These are phyloP conservation scores for Helicostylum pulchrum DNA, from an alignment of 192 early-diverging fungal genomes.

Conservation along the genomic window DNA sequence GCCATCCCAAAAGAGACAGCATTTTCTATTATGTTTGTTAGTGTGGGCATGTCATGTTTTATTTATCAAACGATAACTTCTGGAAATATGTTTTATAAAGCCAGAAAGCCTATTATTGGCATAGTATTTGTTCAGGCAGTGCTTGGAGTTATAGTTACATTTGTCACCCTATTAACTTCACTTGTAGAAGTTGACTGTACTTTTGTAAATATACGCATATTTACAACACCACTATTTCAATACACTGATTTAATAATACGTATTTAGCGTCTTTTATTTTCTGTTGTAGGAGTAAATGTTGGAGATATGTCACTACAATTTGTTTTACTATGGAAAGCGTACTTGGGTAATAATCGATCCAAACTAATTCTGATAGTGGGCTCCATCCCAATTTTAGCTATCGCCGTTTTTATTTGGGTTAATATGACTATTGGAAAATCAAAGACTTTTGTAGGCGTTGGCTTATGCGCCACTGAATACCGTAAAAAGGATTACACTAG, in stretches of 20 bases:
- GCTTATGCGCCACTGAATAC: slow-evolving; percentile 26
- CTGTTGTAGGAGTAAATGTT: slow-evolving; percentile 32
- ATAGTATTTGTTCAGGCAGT: slow-evolving; percentile 25
- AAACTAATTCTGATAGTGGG: slow-evolving; percentile 22
- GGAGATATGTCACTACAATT: slow-evolving; percentile 25
- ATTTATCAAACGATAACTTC: slow-evolving; percentile 24
- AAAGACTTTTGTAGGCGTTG: background rate
- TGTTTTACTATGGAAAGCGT: slow-evolving; percentile 35
- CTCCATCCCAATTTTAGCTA: slow-evolving; percentile 17
- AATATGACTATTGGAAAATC: slow-evolving; percentile 29
- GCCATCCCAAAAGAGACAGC: background rate
- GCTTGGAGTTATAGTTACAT: slow-evolving; percentile 19
- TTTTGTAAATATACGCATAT: slow-evolving; percentile 25
- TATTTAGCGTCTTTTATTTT: slow-evolving; percentile 26
- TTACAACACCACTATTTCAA: background rate
- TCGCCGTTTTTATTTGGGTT: slow-evolving; percentile 19
- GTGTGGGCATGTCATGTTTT: slow-evolving; percentile 28
- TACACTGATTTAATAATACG: background rate
- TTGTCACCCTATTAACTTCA: slow-evolving; percentile 29
- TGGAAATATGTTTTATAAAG: slow-evolving; percentile 15
- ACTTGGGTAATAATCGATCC: slow-evolving; percentile 30
- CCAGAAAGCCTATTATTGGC: slow-evolving; percentile 23
- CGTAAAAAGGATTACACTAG: slow-evolving; percentile 15
- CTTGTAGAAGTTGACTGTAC: slow-evolving; percentile 19
- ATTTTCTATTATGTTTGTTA: slow-evolving; percentile 35